phyloP scores from a whole-genome alignment of 306 rosid species.

The Ammopiptanthus mongolicus region DNA sequence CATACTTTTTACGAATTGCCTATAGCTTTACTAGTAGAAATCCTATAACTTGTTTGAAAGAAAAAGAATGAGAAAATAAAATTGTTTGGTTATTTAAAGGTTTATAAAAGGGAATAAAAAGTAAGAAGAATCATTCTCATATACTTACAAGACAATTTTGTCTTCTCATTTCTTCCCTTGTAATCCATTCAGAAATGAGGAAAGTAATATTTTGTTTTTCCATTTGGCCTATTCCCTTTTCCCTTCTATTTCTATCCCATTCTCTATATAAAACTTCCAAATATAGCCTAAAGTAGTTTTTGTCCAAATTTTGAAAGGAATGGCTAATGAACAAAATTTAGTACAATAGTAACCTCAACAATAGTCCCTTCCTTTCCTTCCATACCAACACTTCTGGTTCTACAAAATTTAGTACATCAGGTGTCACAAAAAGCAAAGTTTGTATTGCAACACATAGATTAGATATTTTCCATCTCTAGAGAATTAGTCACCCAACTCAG shows the following conservation, averaged over 20 bases:
- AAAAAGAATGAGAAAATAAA: not conserved
- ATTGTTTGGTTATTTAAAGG: not conserved
- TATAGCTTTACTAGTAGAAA: not conserved
- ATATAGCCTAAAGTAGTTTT: not conserved
- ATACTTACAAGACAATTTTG: not conserved
- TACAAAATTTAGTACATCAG: not conserved
- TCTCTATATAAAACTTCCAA: constrained; percentile 15
- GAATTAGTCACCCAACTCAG: not conserved
- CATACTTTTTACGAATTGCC: no score
- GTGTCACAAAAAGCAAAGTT: not conserved
- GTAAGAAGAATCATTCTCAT: not conserved
- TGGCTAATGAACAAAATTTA: not conserved
- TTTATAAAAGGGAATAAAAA: not conserved
- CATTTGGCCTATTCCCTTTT: not conserved
- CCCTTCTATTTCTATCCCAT: not conserved
- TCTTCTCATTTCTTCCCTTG: not conserved
- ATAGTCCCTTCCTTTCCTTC: constrained; percentile 12
- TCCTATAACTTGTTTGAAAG: not conserved
- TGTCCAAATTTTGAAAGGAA: constrained; percentile 3
- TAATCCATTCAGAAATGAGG: constrained; percentile 6
- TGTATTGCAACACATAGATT: not conserved
- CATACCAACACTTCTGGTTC: constrained; percentile 6
- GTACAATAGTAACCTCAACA: constrained; percentile 20
- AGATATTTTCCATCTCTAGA: constrained; percentile 2
- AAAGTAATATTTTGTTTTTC: not conserved